A percentile compares a stretch with the other conserved stretches of the same genome.
phyloP scores from a whole-genome alignment of 768 basidiomycete species.

The Dictyophora rubrovolvata region DNA sequence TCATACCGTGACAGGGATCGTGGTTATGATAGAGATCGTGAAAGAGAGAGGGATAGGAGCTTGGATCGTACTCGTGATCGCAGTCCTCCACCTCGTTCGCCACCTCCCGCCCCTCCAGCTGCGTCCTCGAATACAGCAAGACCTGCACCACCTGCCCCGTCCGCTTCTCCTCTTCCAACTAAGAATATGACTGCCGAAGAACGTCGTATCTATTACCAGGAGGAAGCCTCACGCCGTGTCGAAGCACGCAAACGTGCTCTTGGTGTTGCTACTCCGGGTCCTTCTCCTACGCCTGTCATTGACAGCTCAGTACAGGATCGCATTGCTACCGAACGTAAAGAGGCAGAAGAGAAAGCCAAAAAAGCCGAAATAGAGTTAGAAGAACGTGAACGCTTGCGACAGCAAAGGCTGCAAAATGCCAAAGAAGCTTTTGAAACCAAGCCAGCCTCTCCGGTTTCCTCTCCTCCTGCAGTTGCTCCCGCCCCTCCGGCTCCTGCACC shows the following conservation, averaged over 20 bases:
- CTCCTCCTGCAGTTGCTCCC: constrained; percentile 17
- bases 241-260: constrained; percentile 79
- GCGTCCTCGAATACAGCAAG: constrained; percentile 40
- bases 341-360: constrained; percentile 78
- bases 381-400: constrained; percentile 63
- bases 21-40: constrained; percentile 21
- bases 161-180: constrained; percentile 45
- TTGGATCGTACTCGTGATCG: constrained; percentile 24
- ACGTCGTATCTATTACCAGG: constrained; percentile 63
- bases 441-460: constrained; percentile 25
- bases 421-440: constrained; percentile 45
- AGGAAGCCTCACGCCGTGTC: constrained; percentile 72
- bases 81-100: constrained; percentile 30
- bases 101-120: constrained; percentile 38
- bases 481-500: constrained; percentile 21
- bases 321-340: constrained; percentile 75
- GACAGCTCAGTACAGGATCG: constrained; percentile 81
- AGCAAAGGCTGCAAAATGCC: constrained; percentile 67
- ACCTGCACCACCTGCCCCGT: constrained; percentile 14
- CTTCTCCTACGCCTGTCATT: constrained; percentile 32
- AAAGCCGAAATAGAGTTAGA: constrained; percentile 74
- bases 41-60: constrained; percentile 20
- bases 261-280: constrained; percentile 47
- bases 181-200: constrained; percentile 83
- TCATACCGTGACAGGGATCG: constrained; percentile 27